Evolutionary conservation across 495 filamentous ascomycete species (phyloP).

Genomic region (Podospora anserina): DNA sequence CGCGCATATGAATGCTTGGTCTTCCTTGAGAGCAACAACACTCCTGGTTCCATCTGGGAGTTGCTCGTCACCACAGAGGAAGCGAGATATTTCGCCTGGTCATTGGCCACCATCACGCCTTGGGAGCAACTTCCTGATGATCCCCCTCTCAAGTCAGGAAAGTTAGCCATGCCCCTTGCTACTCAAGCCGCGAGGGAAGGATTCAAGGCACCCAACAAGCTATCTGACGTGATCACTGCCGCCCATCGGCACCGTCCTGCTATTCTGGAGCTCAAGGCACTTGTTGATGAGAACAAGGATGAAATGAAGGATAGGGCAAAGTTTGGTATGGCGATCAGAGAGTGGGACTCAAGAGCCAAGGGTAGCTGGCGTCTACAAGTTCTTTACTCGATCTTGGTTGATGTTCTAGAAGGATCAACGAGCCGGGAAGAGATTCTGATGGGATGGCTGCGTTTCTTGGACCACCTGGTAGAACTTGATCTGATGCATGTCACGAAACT

Average conservation of each 20-base stretch:
- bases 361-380: constrained; percentile 73
- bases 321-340: constrained; percentile 74
- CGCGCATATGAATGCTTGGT: constrained; percentile 51
- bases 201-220: constrained; percentile 72
- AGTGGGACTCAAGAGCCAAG: constrained; percentile 56
- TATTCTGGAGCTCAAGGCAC: constrained; percentile 59
- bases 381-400: constrained; percentile 65
- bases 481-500: constrained; percentile 50
- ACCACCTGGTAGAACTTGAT: constrained; percentile 51
- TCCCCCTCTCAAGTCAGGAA: constrained; percentile 35
- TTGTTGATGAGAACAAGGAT: constrained; percentile 41
- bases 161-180: constrained; percentile 48
- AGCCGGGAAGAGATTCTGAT: constrained; percentile 37
- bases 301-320: constrained; percentile 37
- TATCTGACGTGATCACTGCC: constrained; percentile 60
- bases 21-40: constrained; percentile 45
- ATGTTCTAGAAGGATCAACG: constrained; percentile 44
- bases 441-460: constrained; percentile 55
- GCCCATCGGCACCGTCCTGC: constrained; percentile 56
- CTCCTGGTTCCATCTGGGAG: constrained; percentile 47
- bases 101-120: constrained; percentile 68
- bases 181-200: constrained; percentile 68
- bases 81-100: constrained; percentile 69
- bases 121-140: constrained; percentile 61
- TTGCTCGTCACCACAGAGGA: constrained; percentile 57